Evolutionary conservation across 805 yeast species (phyloP).

Genomic region (Candida berthetii): DNA sequence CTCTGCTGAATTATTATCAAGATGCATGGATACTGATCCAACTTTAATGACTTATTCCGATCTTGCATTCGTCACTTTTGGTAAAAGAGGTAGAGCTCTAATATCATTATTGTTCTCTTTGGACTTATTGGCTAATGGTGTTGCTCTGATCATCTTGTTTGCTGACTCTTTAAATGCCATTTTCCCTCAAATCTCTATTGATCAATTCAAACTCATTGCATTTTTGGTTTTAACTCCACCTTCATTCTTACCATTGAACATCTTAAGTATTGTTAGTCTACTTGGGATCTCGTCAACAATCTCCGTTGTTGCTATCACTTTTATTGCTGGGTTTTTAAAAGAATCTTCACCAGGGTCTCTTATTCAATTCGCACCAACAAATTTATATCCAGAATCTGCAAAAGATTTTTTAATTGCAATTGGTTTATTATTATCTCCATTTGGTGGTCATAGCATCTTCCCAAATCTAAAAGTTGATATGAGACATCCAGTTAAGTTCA

Average conservation of each 20-base stretch:
- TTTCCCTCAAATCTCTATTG: conserved; percentile 44
- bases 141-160: conserved; percentile 72
- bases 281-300: conserved; percentile 69
- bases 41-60: conserved; percentile 86
- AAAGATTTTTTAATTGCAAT: conserved; percentile 50
- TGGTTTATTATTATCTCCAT: conserved; percentile 72
- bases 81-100: conserved; percentile 64
- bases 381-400: conserved; percentile 53
- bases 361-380: conserved; percentile 54
- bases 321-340: conserved; percentile 60
- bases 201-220: conserved; percentile 59
- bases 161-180: conserved; percentile 80
- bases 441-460: conserved; percentile 82
- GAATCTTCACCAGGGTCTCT: conserved; percentile 69
- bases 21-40: conserved; percentile 74
- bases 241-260: conserved; percentile 69
- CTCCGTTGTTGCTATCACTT: conserved; percentile 51
- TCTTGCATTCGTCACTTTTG: conserved; percentile 81
- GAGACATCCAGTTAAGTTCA: conserved; percentile 57
- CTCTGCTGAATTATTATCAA: conserved; percentile 69
- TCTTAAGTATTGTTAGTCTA: conserved; percentile 63
- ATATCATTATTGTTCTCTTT: conserved; percentile 71
- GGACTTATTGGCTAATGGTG: conserved; percentile 78
- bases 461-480: conserved; percentile 71
- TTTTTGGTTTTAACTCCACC: conserved; percentile 75